Conservation (phyloP, 257 asterid species). For the Linderniella brevidens region DNA sequence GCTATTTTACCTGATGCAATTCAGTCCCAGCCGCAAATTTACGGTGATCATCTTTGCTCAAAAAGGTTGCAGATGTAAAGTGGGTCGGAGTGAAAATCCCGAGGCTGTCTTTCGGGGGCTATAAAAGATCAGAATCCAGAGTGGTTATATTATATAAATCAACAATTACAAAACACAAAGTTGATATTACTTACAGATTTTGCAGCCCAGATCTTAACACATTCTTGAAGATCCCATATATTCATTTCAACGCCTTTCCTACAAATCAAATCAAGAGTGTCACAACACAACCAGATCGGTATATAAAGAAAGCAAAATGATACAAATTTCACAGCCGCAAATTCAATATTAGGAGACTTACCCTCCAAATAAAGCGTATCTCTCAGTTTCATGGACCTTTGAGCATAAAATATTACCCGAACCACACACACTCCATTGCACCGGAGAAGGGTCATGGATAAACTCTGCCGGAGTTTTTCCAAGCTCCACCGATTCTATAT, state of each 20-base stretch:
- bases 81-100: conserved; percentile 79
- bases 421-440: conserved; percentile 40
- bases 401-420: conserved; percentile 59
- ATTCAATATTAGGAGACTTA: conserved; percentile 19
- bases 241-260: conserved; percentile 89
- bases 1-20: conserved; percentile 50
- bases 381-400: conserved; percentile 49
- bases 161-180: neutral
- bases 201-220: conserved; percentile 54
- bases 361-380: conserved; percentile 84
- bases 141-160: neutral
- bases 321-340: conserved; percentile 6
- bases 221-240: conserved; percentile 61
- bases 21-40: conserved; percentile 79
- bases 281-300: neutral
- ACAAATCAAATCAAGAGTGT: conserved; percentile 10
- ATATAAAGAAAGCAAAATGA: neutral
- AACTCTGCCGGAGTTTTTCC: conserved; percentile 20
- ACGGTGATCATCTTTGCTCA: conserved; percentile 72
- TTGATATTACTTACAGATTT: conserved; percentile 46
- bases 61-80: conserved; percentile 78
- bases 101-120: conserved; percentile 78
- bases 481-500: conserved; percentile 28
- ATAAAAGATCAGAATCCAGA: conserved; percentile 6
- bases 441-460: conserved; percentile 27